A percentile compares a stretch with the other conserved stretches of the same genome.
phyloP scores from a whole-genome alignment of 805 yeast species.

The Spathaspora hagerdaliae region DNA sequence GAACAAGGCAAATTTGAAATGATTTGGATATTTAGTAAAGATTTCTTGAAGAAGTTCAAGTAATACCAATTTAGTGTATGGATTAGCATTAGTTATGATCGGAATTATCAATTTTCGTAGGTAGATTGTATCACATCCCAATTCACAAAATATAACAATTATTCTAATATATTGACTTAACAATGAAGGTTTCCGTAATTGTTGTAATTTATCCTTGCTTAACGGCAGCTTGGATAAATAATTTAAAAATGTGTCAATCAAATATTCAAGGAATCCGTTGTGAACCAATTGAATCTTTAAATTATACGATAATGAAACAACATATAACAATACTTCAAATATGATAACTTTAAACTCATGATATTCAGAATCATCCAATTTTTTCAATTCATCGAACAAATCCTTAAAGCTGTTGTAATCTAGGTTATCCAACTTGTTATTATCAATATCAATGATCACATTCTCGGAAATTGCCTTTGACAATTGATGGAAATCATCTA shows the following conservation, averaged over 20 bases:
- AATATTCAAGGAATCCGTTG: conserved; percentile 13
- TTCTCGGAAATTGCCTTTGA: conserved; percentile 21
- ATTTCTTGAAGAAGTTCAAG: conserved; percentile 20
- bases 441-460: conserved; percentile 12
- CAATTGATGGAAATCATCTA: conserved; percentile 17
- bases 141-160: conserved; percentile 23
- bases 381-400: conserved; percentile 11
- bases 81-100: conserved; percentile 5
- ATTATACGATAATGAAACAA: conserved; percentile 20
- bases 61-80: conserved; percentile 11
- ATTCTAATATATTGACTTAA: conserved; percentile 19
- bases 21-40: conserved; percentile 19
- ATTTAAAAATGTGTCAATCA: conserved; percentile 18
- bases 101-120: conserved; percentile 18
- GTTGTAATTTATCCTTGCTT: not conserved
- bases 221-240: not conserved
- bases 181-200: conserved; percentile 9
- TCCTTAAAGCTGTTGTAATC: conserved; percentile 7
- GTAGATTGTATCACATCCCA: conserved; percentile 27
- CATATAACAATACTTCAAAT: conserved; percentile 19
- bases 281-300: conserved; percentile 19
- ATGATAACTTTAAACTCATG: conserved; percentile 26
- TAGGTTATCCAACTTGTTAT: not conserved
- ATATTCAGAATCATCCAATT: conserved; percentile 18
- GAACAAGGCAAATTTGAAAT: conserved; percentile 26